Evolutionary conservation across 257 asterid genomes (phyloP).

Genomic region (Coffea eugenioides): DNA sequence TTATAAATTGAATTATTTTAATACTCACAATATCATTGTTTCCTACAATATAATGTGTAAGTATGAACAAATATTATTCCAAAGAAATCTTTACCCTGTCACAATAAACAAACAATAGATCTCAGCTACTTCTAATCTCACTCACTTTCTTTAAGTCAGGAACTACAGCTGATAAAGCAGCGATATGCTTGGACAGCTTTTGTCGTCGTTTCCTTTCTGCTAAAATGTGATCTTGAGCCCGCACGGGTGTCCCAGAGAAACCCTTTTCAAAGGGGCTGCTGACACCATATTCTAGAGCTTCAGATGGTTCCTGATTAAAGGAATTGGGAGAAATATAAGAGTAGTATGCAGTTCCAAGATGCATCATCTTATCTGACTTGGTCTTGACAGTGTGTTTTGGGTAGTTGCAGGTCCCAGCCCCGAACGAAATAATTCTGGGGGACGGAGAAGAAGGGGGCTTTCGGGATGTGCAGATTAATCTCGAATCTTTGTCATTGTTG

Average conservation of each 20-base stretch:
- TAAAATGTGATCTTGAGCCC: no score
- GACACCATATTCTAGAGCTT: neutral
- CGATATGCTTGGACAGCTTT: no score
- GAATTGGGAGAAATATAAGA: neutral
- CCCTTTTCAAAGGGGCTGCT: neutral
- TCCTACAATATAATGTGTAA: no score
- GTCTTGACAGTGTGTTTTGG: neutral
- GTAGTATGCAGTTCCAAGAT: neutral
- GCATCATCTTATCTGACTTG: neutral
- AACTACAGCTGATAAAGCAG: no score
- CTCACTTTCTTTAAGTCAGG: no score
- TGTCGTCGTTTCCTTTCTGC: no score
- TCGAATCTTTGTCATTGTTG: neutral
- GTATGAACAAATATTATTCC: no score
- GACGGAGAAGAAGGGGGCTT: neutral
- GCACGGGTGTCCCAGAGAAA: neutral
- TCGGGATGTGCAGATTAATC: neutral
- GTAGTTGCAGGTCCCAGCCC: neutral
- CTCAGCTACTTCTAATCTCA: no score
- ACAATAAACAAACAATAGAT: no score
- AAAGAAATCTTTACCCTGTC: no score
- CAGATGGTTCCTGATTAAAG: neutral
- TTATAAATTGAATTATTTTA: no score
- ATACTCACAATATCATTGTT: no score
- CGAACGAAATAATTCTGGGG: slow-evolving; percentile 2